A percentile compares a stretch with the other conserved stretches of the same genome.
phyloP scores from a whole-genome alignment of 352 stramenopile genomes.

The Discostella stelligera region DNA sequence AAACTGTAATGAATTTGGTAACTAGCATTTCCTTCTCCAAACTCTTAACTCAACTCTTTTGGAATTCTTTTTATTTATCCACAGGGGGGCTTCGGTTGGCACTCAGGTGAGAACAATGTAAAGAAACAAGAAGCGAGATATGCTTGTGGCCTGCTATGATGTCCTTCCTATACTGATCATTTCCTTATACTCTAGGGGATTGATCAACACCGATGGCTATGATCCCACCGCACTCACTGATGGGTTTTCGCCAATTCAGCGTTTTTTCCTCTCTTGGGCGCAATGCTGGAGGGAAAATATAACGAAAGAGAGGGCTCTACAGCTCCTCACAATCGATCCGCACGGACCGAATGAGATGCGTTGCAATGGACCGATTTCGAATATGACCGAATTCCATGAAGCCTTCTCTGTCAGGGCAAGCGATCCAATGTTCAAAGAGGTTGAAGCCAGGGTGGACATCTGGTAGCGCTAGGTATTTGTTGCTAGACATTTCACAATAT shows the following conservation, averaged over 20 bases:
- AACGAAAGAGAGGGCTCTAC: constrained; percentile 76
- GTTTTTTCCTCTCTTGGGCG: constrained; percentile 84
- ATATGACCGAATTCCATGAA: constrained; percentile 84
- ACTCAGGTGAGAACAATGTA: constrained; percentile 44
- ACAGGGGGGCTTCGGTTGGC: constrained; percentile 81
- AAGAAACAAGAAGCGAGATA: not conserved
- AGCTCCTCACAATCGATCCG: constrained; percentile 83
- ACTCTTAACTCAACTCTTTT: not conserved
- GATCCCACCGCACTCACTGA: constrained; percentile 61
- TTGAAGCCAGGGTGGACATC: constrained; percentile 76
- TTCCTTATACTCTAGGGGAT: constrained; percentile 59
- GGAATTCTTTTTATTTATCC: not conserved
- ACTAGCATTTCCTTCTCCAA: not conserved
- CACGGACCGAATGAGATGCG: constrained; percentile 82
- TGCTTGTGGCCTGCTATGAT: not conserved
- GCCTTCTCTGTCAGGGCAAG: constrained; percentile 70
- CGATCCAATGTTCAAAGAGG: constrained; percentile 77
- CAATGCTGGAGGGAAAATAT: constrained; percentile 82
- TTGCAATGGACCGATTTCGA: constrained; percentile 80
- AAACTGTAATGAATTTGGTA: not conserved
- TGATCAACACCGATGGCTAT: constrained; percentile 75
- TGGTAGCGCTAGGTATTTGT: constrained; percentile 59
- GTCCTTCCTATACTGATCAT: not conserved
- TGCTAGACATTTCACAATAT: not conserved
- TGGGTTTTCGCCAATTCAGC: constrained; percentile 77